Evolutionary conservation across 768 basidiomycete species (phyloP), one percentile per base, ranked within the genome.

Genomic region (Suillus alpinus): DNA sequence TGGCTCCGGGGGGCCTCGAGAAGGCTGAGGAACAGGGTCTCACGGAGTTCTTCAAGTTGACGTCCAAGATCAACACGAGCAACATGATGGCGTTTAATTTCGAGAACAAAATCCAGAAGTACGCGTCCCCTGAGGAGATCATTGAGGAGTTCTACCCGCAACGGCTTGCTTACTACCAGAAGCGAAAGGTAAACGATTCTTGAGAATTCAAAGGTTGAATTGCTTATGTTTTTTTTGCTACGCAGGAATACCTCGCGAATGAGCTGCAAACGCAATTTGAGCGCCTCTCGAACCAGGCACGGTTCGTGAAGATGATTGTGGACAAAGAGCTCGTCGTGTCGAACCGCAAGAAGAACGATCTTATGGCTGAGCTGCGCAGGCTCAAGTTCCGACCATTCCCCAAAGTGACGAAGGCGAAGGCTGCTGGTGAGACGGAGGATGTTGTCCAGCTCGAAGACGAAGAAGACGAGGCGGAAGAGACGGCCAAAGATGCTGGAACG

Each of bases 21-120:
- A 91, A 91, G 73, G 94, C 94, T 2, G 94, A 96, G 71, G 82
- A 84, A 62, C 93, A 97, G 70, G 96, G 96, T 3, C 77, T 99
- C 36, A 67, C 87, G 36, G 95, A 97, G 73, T 92, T 86, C 72
- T 98, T 99, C 87, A 96, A 94, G 75, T 78, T 98, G 63, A 86
- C 86, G 14, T 75, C 82, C 51, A 92, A 95, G 73, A 76, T 99
- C 73, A 90, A 82, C 73, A 97, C 94, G 16, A 84, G 86, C 71
- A 99, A 99, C 78, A 98, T 99, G 97, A 97, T 98, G 18, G 95
- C 94, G 76, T 99, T 99, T 74, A 96, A 99, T 75, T 84, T 92
- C 62, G 91, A 95, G 18, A 89, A 93, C 66, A 97, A 96, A 79
- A 96, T 99, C 77, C 94, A 88, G 78, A 95, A 88, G 76, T 98